Conservation (phyloP, 495 filamentous ascomycete genomes). For the Elaphomyces granulatus region DNA sequence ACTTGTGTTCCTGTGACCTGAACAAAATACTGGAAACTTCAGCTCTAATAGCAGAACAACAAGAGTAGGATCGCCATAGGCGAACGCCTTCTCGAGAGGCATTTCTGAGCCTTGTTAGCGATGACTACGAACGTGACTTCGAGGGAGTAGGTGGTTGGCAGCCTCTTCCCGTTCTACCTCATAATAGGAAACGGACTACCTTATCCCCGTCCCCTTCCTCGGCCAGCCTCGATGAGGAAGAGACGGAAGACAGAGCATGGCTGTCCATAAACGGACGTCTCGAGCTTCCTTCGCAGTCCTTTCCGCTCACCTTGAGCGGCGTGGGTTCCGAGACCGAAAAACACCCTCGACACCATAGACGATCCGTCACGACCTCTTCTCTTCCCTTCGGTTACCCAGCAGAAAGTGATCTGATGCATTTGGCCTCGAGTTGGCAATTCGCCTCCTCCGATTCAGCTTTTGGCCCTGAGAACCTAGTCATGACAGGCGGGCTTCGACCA, state of each 20-base stretch:
- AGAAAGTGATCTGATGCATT: background rate
- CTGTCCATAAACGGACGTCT: slow-evolving; percentile 58
- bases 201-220: slow-evolving; percentile 25
- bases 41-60: slow-evolving; percentile 8
- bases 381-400: background rate
- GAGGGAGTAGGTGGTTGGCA: slow-evolving; percentile 81
- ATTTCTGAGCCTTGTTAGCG: slow-evolving; percentile 22
- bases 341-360: slow-evolving; percentile 1
- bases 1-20: background rate
- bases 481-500: too few species aligned
- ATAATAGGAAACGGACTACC: slow-evolving; percentile 14
- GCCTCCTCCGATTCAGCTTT: too few species aligned
- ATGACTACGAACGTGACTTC: slow-evolving; percentile 49
- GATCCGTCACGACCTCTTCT: slow-evolving; percentile 2
- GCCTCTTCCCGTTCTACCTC: slow-evolving; percentile 8
- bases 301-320: slow-evolving; percentile 11
- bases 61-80: slow-evolving; percentile 7
- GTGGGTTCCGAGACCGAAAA: slow-evolving; percentile 4
- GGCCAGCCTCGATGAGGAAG: slow-evolving; percentile 7
- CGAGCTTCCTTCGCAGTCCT: slow-evolving; percentile 41
- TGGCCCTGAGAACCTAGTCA: background rate
- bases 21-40: background rate
- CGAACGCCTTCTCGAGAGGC: slow-evolving; percentile 7
- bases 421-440: background rate
- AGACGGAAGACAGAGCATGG: slow-evolving; percentile 41